A percentile compares a stretch with the other conserved stretches of the same genome.
phyloP scores from a whole-genome alignment of 345 rosid genomes.

The Dipteronia dyeriana region DNA sequence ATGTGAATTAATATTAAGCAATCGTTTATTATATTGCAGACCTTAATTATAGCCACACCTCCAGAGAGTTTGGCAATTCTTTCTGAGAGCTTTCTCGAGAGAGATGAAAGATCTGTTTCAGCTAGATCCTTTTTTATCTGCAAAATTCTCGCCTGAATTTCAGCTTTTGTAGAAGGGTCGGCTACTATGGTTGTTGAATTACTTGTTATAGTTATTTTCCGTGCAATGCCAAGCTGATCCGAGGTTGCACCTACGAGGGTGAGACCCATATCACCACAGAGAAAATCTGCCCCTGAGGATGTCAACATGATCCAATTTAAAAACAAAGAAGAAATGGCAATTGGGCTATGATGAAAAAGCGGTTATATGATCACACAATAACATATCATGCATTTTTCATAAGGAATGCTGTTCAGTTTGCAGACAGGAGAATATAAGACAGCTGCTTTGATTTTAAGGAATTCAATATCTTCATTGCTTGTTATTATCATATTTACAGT shows the following conservation, averaged over 20 bases:
- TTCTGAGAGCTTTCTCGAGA: slow-evolving; percentile 69
- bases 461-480: neutral
- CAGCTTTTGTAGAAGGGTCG: slow-evolving; percentile 82
- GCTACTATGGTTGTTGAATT: slow-evolving; percentile 84
- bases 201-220: slow-evolving; percentile 64
- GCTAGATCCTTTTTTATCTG: slow-evolving; percentile 92
- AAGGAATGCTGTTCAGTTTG: neutral
- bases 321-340: neutral
- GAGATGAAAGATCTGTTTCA: slow-evolving; percentile 60
- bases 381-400: neutral
- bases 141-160: slow-evolving; percentile 80
- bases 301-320: slow-evolving; percentile 15
- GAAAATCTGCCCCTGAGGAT: slow-evolving; percentile 78
- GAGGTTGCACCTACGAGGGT: slow-evolving; percentile 60
- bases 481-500: neutral
- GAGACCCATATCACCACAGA: slow-evolving; percentile 74
- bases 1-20: neutral
- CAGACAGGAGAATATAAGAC: slow-evolving; percentile 1
- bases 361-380: neutral
- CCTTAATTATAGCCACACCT: slow-evolving; percentile 93
- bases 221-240: slow-evolving; percentile 92
- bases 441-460: neutral
- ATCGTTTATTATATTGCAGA: slow-evolving; percentile 23
- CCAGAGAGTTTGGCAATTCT: slow-evolving; percentile 89
- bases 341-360: neutral